These are phyloP conservation scores for Dinochytrium kinnereticum DNA, from an alignment of 371 early-diverging fungal species.

Conservation along the genomic window DNA sequence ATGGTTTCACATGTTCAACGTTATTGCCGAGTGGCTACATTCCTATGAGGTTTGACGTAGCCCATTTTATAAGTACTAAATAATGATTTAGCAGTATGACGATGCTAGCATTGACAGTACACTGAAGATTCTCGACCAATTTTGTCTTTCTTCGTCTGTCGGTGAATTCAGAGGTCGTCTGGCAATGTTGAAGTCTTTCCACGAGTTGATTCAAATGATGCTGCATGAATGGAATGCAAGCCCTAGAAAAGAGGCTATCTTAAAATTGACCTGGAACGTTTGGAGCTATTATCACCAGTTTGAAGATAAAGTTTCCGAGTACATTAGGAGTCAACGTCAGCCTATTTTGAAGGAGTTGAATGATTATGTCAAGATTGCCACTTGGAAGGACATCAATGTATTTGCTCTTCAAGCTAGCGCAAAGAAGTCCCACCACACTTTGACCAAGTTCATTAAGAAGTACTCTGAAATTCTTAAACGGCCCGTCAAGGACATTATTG, in stretches of 20 bases:
- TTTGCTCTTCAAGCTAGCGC: slow-evolving; percentile 90
- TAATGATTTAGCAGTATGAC: slow-evolving; percentile 33
- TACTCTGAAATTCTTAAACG: slow-evolving; percentile 69
- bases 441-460: slow-evolving; percentile 87
- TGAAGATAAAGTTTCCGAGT: slow-evolving; percentile 56
- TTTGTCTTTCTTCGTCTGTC: slow-evolving; percentile 78
- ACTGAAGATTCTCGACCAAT: slow-evolving; percentile 67
- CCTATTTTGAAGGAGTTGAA: slow-evolving; percentile 88
- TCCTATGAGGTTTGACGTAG: slow-evolving; percentile 51
- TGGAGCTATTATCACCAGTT: slow-evolving; percentile 81
- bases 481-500: slow-evolving; percentile 79
- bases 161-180: slow-evolving; percentile 84
- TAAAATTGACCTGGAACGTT: slow-evolving; percentile 43
- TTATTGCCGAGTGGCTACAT: not conserved
- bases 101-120: slow-evolving; percentile 25
- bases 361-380: slow-evolving; percentile 92
- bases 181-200: slow-evolving; percentile 75
- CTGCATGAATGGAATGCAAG: not conserved
- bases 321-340: slow-evolving; percentile 64
- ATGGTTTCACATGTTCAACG: slow-evolving; percentile 87
- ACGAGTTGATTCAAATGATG: slow-evolving; percentile 58
- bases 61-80: slow-evolving; percentile 1
- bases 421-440: slow-evolving; percentile 84
- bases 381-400: slow-evolving; percentile 97
- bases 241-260: not conserved